These are phyloP conservation scores for Lipomyces anomalus DNA, from an alignment of 805 yeast genomes.

Conservation along the genomic window DNA sequence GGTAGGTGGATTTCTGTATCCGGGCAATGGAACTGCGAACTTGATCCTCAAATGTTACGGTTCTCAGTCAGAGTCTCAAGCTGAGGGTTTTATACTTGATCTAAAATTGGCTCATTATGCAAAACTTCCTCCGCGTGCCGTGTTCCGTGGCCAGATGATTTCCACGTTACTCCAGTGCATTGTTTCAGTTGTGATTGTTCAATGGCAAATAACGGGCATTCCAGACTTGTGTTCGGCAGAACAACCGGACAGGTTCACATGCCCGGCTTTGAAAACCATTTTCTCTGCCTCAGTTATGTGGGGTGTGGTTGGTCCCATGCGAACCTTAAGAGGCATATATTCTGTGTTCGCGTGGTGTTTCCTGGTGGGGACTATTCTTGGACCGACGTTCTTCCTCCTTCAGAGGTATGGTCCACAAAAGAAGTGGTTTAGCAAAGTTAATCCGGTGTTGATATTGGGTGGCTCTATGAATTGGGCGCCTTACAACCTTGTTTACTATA, in stretches of 20 bases:
- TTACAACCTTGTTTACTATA: conserved; percentile 25
- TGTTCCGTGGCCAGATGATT: conserved; percentile 48
- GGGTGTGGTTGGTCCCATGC: conserved; percentile 62
- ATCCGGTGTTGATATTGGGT: conserved; percentile 13
- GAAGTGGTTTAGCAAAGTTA: conserved; percentile 3
- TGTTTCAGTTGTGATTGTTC: conserved; percentile 41
- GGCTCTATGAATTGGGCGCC: conserved; percentile 40
- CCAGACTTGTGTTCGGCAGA: conserved; percentile 40
- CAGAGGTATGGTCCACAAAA: neutral
- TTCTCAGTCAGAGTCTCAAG: conserved; percentile 39
- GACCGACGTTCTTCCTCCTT: conserved; percentile 1
- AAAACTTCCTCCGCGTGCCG: conserved; percentile 56
- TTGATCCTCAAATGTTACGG: conserved; percentile 60
- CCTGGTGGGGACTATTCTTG: conserved; percentile 47
- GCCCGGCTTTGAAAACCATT: conserved; percentile 44
- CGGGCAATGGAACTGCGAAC: conserved; percentile 56
- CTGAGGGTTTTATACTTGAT: conserved; percentile 48
- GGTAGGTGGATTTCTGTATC: conserved; percentile 58
- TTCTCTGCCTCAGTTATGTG: conserved; percentile 55
- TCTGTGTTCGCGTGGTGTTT: conserved; percentile 55
- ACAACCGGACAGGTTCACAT: conserved; percentile 45
- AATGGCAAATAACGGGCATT: conserved; percentile 39
- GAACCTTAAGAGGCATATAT: conserved; percentile 53
- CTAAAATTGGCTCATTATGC: conserved; percentile 62
- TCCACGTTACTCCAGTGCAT: conserved; percentile 44